Conservation (phyloP, 768 basidiomycete species). For the Leucosporidium yakuticum region DNA sequence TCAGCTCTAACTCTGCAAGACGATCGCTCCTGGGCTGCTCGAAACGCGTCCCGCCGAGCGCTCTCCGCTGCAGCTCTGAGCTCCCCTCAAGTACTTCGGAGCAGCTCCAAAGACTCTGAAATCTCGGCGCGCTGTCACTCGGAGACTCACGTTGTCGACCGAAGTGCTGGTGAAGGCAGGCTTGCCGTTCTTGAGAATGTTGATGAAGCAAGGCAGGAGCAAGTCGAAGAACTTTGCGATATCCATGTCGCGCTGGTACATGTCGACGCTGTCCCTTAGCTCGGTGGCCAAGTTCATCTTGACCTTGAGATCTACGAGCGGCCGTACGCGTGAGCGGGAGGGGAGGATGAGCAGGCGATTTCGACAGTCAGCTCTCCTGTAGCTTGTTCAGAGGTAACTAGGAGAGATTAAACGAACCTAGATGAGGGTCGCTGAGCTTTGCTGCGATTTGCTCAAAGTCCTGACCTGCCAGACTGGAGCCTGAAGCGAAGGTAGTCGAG, state of each 20-base stretch:
- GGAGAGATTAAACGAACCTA: neutral
- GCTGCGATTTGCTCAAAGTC: conserved; percentile 6
- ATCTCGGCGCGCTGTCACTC: neutral
- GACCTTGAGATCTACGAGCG: conserved; percentile 22
- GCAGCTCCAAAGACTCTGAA: neutral
- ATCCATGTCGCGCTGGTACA: conserved; percentile 37
- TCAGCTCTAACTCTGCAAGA: neutral
- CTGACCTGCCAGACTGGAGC: neutral
- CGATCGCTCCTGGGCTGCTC: neutral
- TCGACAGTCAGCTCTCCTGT: neutral
- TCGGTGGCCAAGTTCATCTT: conserved; percentile 36
- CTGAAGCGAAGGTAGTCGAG: neutral
- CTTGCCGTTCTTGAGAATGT: conserved; percentile 30
- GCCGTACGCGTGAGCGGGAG: neutral
- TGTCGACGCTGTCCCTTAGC: conserved; percentile 38
- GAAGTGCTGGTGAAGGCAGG: conserved; percentile 32
- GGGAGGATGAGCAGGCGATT: neutral
- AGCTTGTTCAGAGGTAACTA: neutral
- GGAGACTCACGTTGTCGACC: conserved; percentile 34
- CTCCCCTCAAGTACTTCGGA: neutral
- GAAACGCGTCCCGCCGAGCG: too few relatives aligned
- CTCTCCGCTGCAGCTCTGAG: too few relatives aligned
- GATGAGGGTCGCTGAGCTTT: neutral
- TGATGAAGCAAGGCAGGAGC: conserved; percentile 36
- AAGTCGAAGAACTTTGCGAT: conserved; percentile 33